Conservation (phyloP, 2,329 filamentous ascomycete genomes). For the Pseudogymnoascus sp. region DNA sequence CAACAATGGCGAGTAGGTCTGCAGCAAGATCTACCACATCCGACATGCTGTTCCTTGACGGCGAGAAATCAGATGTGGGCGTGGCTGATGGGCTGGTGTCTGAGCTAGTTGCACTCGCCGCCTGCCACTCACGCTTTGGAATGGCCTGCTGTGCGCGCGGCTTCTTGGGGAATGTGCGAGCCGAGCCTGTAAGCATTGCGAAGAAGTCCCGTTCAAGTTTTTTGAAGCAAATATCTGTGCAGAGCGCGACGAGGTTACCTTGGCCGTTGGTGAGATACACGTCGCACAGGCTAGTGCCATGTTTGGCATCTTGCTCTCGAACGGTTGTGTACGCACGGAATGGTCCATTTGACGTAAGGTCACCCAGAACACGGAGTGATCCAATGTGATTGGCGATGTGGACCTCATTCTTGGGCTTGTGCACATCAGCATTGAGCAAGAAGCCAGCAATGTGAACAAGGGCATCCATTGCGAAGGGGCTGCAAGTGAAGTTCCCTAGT, state of each 20-base stretch:
- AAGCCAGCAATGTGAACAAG: conserved; percentile 49
- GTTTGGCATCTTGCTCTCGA: background rate
- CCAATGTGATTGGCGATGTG: conserved; percentile 55
- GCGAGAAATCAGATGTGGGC: background rate
- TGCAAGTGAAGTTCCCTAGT: conserved; percentile 42
- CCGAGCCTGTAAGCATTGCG: background rate
- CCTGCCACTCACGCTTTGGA: background rate
- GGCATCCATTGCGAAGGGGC: conserved; percentile 50
- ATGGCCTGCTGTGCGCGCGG: background rate
- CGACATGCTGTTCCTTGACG: background rate
- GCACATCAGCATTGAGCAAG: conserved; percentile 46
- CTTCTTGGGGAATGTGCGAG: background rate
- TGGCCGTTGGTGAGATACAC: background rate
- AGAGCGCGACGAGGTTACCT: background rate
- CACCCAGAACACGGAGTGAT: conserved; percentile 31
- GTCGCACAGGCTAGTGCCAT: background rate
- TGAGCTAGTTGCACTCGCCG: background rate
- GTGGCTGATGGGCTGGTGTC: background rate
- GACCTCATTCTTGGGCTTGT: conserved; percentile 46
- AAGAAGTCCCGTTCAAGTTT: conserved; percentile 1
- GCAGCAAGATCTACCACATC: background rate
- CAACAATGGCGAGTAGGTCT: background rate
- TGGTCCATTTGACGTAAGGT: background rate
- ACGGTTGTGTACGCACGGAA: background rate
- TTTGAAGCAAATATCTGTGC: background rate